These are phyloP conservation scores for Candida silvatica DNA, from an alignment of 805 yeast genomes.

Conservation along the genomic window DNA sequence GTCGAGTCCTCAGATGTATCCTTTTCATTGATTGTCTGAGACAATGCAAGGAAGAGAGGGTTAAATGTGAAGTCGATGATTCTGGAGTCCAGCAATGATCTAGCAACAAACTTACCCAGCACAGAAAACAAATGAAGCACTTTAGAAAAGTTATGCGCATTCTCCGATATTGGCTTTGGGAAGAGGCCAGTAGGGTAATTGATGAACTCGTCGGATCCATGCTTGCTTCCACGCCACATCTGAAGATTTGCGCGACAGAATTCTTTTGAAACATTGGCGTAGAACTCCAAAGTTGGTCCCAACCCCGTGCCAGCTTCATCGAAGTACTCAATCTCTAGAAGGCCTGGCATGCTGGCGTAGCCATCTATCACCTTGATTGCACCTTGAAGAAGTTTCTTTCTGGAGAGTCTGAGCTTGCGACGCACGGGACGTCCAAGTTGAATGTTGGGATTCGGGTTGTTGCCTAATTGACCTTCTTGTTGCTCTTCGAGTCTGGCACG, in stretches of 20 bases:
- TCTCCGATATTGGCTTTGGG: slow-evolving; percentile 48
- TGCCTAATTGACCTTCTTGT: slow-evolving; percentile 11
- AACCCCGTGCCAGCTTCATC: slow-evolving; percentile 95
- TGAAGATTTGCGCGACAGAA: slow-evolving; percentile 48
- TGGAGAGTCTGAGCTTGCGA: slow-evolving; percentile 70
- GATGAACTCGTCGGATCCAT: slow-evolving; percentile 23
- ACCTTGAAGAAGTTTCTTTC: slow-evolving; percentile 62
- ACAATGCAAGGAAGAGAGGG: slow-evolving; percentile 56
- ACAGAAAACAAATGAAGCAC: slow-evolving; percentile 47
- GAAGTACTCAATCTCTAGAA: slow-evolving; percentile 78
- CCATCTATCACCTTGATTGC: slow-evolving; percentile 70
- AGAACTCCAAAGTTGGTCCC: slow-evolving; percentile 94
- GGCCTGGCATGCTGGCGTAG: slow-evolving; percentile 73
- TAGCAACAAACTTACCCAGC: slow-evolving; percentile 78
- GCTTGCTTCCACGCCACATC: slow-evolving; percentile 55
- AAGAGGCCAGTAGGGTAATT: slow-evolving; percentile 49
- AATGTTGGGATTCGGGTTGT: slow-evolving; percentile 8
- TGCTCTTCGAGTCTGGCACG: slow-evolving; percentile 33
- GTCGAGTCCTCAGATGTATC: slow-evolving; percentile 3
- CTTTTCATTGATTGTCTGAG: slow-evolving; percentile 17
- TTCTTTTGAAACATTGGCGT: slow-evolving; percentile 69
- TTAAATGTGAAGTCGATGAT: slow-evolving; percentile 77
- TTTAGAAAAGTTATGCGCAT: slow-evolving; percentile 29
- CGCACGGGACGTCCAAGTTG: slow-evolving; percentile 69
- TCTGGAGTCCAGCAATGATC: slow-evolving; percentile 82